Percentiles rank a stretch among this genome's conserved stretches.
phyloP scores from a whole-genome alignment of 495 filamentous ascomycete genomes.

The Tuber borchii region DNA sequence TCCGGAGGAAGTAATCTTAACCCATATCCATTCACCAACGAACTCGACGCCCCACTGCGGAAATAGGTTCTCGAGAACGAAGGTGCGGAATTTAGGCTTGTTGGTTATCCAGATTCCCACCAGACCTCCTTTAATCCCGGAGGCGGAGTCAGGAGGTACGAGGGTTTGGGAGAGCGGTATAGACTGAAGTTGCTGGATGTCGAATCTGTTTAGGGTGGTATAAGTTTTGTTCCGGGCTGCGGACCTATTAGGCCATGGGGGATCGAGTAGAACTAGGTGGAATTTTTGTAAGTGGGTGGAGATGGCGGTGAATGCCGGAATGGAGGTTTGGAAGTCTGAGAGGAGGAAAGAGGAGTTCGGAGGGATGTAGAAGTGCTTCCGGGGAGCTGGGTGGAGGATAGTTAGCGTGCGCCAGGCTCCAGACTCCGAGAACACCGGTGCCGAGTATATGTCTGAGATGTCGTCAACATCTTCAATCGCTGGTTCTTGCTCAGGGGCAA shows the following conservation, averaged over 20 bases:
- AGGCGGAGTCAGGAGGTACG: conserved; percentile 21
- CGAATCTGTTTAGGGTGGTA: conserved; percentile 46
- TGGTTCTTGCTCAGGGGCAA: background rate
- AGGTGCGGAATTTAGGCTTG: conserved; percentile 53
- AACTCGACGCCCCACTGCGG: conserved; percentile 54
- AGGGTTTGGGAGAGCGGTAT: conserved; percentile 56
- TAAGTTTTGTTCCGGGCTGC: conserved; percentile 65
- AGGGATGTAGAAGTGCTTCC: conserved; percentile 48
- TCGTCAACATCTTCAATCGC: conserved; percentile 19
- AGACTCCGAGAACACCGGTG: conserved; percentile 44
- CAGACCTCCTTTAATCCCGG: conserved; percentile 45
- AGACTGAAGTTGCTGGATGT: conserved; percentile 47
- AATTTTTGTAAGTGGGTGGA: conserved; percentile 49
- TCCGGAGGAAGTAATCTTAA: conserved; percentile 69
- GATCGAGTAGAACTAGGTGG: conserved; percentile 78
- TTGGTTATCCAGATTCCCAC: conserved; percentile 90
- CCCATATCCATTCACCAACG: conserved; percentile 84
- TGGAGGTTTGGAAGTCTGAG: conserved; percentile 28
- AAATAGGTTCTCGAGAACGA: conserved; percentile 59
- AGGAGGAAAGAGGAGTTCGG: conserved; percentile 52
- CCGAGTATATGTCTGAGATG: conserved; percentile 33
- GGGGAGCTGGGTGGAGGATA: conserved; percentile 17
- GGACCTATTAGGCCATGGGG: conserved; percentile 91
- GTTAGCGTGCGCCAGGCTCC: conserved; percentile 35
- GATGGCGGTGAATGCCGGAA: conserved; percentile 17